These are phyloP conservation scores for Silene noctiflora DNA, from an alignment of 179 eudicot species.

Conservation along the genomic window DNA sequence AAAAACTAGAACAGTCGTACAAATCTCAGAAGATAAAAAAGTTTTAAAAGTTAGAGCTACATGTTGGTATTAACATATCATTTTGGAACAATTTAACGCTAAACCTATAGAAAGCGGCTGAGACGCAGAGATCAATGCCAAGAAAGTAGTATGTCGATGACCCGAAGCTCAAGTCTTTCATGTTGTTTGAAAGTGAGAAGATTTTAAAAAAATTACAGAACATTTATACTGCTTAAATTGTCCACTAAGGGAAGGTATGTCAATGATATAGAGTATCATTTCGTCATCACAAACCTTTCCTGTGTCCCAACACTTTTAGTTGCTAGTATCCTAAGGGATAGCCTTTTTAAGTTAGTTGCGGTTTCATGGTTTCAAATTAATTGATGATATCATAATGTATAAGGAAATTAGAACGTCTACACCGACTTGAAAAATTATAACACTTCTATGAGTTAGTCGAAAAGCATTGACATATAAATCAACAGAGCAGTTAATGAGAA, in stretches of 20 bases:
- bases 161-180: background rate
- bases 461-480: background rate
- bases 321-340: background rate
- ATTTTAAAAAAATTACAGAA: background rate
- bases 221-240: background rate
- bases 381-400: background rate
- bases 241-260: background rate
- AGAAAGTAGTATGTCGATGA: background rate
- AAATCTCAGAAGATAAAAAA: background rate
- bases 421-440: background rate
- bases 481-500: slow-evolving; percentile 1
- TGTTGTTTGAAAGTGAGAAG: background rate
- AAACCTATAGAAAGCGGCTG: background rate
- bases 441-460: background rate
- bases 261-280: background rate
- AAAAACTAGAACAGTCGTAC: background rate
- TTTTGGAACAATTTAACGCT: background rate
- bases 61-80: background rate
- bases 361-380: background rate
- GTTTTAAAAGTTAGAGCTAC: background rate
- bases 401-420: background rate
- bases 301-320: background rate
- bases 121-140: background rate
- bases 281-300: background rate
- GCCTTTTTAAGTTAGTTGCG: background rate